A percentile compares a stretch with the other conserved stretches of the same genome.
These are phyloP conservation scores for Saccharomycopsis olivae DNA, from an alignment of 805 yeast species.

Conservation along the genomic window DNA sequence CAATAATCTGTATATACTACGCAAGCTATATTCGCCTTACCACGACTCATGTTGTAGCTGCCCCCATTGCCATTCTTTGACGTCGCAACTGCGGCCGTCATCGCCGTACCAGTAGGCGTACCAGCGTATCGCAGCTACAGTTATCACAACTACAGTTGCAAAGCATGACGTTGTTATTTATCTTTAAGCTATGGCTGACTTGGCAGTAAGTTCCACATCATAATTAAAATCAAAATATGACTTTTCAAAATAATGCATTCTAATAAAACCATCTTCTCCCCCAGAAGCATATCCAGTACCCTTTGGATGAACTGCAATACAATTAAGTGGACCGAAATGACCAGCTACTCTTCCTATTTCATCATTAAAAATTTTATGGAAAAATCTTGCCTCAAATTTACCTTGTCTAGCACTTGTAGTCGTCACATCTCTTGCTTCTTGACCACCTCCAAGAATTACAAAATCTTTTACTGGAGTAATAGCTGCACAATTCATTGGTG, in stretches of 20 bases:
- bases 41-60: no score
- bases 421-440: slow-evolving; percentile 96
- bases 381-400: slow-evolving; percentile 92
- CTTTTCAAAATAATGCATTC: slow-evolving; percentile 89
- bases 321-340: slow-evolving; percentile 97
- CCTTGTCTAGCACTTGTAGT: slow-evolving; percentile 93
- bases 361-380: slow-evolving; percentile 89
- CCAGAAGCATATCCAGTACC: slow-evolving; percentile 94
- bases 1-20: no score
- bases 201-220: slow-evolving; percentile 80
- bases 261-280: slow-evolving; percentile 96
- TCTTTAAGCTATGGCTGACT: slow-evolving; percentile 26
- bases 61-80: no score
- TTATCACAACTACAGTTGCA: no score
- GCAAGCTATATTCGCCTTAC: no score
- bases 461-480: slow-evolving; percentile 89
- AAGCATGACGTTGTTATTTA: no score
- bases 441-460: slow-evolving; percentile 97
- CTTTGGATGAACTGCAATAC: slow-evolving; percentile 86
- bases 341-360: slow-evolving; percentile 97
- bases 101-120: no score
- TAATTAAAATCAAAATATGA: slow-evolving; percentile 86
- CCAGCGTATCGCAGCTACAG: no score
- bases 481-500: slow-evolving; percentile 92
- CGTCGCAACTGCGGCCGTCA: no score